Conservation (phyloP, 1,284 basidiomycete genomes). For the Ceratobasidium theobromae region DNA sequence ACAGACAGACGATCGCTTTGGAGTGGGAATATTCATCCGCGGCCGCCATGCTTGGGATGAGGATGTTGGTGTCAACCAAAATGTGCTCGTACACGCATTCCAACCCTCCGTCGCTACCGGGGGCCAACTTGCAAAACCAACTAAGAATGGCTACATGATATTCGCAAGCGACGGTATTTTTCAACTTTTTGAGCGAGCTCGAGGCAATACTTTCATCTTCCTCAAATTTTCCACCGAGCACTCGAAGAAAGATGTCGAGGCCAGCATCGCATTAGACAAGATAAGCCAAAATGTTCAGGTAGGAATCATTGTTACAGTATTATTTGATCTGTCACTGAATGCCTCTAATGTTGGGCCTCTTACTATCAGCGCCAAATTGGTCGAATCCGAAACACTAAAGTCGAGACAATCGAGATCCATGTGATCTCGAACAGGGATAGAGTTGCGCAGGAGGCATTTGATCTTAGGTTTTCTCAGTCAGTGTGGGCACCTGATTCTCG, state of each 20-base stretch:
- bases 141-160: constrained; percentile 51
- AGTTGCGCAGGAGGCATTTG: constrained; percentile 62
- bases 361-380: constrained; percentile 56
- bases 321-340: too few relatives aligned
- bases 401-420: constrained; percentile 59
- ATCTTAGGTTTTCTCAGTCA: constrained; percentile 65
- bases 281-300: constrained; percentile 58
- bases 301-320: constrained; percentile 25
- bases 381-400: constrained; percentile 53
- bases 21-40: constrained; percentile 61
- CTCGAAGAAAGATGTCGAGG: constrained; percentile 52
- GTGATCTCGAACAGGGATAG: constrained; percentile 67
- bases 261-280: constrained; percentile 63
- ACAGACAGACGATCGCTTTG: constrained; percentile 61
- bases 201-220: constrained; percentile 59
- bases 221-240: constrained; percentile 52
- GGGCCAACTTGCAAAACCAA: constrained; percentile 51
- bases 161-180: constrained; percentile 56
- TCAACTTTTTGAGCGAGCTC: constrained; percentile 58
- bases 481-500: constrained; percentile 38
- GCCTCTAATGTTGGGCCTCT: neutral
- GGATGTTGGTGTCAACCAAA: constrained; percentile 57
- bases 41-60: constrained; percentile 63
- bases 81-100: constrained; percentile 64
- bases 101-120: constrained; percentile 54